A percentile compares a stretch with the other conserved stretches of the same genome.
Evolutionary conservation across 1,139 yeast species (phyloP).

Genomic region (Pneumocystis jirovecii): DNA sequence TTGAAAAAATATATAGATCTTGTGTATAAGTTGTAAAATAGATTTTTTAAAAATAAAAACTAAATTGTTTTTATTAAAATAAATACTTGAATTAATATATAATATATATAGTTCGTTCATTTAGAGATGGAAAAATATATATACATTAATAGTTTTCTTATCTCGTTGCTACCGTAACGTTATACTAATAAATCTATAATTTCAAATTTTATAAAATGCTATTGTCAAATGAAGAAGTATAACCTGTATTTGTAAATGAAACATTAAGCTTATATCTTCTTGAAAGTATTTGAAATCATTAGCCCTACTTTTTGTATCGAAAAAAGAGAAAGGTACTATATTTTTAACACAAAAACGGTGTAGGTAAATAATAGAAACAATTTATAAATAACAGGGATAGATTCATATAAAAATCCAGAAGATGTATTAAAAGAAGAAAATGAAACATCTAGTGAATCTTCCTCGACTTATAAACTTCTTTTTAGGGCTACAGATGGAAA

Average conservation of each 20-base stretch:
- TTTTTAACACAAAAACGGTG: not conserved
- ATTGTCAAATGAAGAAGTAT: not conserved
- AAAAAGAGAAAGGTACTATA: not conserved
- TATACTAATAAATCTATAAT: too few relatives aligned
- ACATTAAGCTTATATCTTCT: not conserved
- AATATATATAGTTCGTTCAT: too few relatives aligned
- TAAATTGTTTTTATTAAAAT: too few relatives aligned
- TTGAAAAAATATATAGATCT: too few relatives aligned
- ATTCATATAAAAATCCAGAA: not conserved
- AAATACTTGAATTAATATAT: too few relatives aligned
- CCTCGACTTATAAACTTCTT: not conserved
- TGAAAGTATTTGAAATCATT: not conserved
- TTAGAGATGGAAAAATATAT: too few relatives aligned
- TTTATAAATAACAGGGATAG: not conserved
- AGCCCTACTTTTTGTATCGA: not conserved
- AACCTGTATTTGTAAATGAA: not conserved
- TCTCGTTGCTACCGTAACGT: not conserved
- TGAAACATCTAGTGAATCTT: not conserved
- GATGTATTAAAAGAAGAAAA: not conserved
- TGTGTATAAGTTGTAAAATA: too few relatives aligned
- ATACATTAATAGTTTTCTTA: too few relatives aligned
- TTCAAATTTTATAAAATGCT: not conserved
- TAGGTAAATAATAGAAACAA: not conserved
- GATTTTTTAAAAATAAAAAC: too few relatives aligned
- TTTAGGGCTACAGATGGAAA: slow-evolving; percentile 8